These are phyloP conservation scores for Fragaria vesca DNA, from an alignment of 306 rosid species.

Conservation along the genomic window DNA sequence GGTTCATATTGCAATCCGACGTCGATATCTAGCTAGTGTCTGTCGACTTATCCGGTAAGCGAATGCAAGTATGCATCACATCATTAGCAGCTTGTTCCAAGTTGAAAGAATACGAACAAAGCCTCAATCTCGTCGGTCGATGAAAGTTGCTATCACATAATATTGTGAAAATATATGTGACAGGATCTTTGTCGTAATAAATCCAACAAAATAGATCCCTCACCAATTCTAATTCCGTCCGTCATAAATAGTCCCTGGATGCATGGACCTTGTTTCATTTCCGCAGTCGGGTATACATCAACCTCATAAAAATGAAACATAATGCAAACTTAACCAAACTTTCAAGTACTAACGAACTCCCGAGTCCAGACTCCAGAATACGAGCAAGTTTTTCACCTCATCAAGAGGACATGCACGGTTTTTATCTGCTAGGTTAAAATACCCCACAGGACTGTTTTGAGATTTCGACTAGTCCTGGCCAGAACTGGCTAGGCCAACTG, in stretches of 20 bases:
- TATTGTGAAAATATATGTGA: constrained; percentile 1
- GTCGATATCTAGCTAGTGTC: too few species aligned
- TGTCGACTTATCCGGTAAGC: neutral
- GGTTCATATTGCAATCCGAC: neutral
- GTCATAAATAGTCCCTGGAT: neutral
- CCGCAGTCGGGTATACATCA: neutral
- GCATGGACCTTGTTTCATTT: neutral
- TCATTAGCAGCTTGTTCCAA: neutral
- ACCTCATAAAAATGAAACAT: neutral
- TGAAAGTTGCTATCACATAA: neutral
- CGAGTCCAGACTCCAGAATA: neutral
- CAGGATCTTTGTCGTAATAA: constrained; percentile 2
- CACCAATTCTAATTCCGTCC: neutral
- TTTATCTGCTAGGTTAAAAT: neutral
- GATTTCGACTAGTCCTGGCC: neutral
- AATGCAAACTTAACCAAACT: neutral
- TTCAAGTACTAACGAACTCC: neutral
- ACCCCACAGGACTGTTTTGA: neutral
- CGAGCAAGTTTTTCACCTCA: neutral
- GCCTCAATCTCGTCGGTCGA: neutral
- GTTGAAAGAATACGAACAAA: neutral
- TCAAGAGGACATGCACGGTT: neutral
- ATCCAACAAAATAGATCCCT: constrained; percentile 1
- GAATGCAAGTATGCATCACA: neutral
- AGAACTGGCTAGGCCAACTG: neutral